phyloP scores from a whole-genome alignment of 768 basidiomycete genomes.

The Suillus subaureus region DNA sequence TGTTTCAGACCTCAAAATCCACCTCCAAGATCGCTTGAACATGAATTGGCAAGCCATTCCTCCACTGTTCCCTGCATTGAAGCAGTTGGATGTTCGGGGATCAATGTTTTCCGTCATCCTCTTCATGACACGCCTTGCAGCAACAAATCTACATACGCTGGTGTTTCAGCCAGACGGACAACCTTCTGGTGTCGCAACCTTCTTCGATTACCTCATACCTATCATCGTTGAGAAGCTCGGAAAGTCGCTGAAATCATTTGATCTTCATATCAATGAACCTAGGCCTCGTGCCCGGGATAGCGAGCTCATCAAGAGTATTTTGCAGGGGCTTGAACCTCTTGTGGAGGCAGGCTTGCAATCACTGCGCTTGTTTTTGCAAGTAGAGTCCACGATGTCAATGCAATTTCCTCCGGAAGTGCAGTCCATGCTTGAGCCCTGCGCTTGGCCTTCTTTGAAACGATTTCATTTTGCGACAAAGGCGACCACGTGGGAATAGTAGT shows the following conservation, averaged over 20 bases:
- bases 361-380: constrained; percentile 3
- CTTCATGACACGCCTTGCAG: constrained; percentile 9
- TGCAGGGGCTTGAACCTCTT: constrained; percentile 6
- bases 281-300: background rate
- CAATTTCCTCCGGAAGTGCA: constrained; percentile 1
- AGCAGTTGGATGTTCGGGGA: constrained; percentile 8
- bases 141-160: background rate
- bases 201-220: constrained; percentile 2
- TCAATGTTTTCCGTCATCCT: background rate
- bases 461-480: constrained; percentile 8
- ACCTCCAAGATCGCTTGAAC: constrained; percentile 3
- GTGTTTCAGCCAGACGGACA: constrained; percentile 9
- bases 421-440: constrained; percentile 6
- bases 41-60: constrained; percentile 4
- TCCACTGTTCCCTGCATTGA: constrained; percentile 8
- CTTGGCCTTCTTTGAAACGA: constrained; percentile 10
- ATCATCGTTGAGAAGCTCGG: constrained; percentile 2
- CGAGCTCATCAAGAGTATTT: background rate
- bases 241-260: constrained; percentile 9
- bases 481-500: background rate
- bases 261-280: constrained; percentile 11
- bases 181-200: background rate
- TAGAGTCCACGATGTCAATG: background rate
- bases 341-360: constrained; percentile 7
- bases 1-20: constrained; percentile 6